Percentiles rank a stretch among this genome's conserved stretches.
These are phyloP conservation scores for Lepidium aucheri DNA, from an alignment of 345 rosid species.

Conservation along the genomic window DNA sequence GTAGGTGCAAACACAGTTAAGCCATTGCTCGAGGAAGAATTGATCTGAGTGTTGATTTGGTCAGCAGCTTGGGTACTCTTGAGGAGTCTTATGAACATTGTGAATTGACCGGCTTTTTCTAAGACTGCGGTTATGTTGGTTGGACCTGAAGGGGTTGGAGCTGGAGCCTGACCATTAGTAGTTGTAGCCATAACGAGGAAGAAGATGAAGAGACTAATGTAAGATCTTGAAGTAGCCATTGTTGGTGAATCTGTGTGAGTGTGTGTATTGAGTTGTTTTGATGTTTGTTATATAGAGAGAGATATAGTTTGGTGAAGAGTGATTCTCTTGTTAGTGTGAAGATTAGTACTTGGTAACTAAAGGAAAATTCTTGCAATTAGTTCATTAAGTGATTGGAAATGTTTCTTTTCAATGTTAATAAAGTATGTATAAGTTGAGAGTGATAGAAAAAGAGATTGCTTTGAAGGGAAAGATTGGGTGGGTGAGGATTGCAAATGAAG, in stretches of 20 bases:
- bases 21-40: constrained; percentile 58
- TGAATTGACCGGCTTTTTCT: constrained; percentile 76
- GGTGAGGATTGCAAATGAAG: constrained; percentile 25
- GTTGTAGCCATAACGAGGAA: constrained; percentile 15
- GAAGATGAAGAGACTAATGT: constrained; percentile 22
- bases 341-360: constrained; percentile 21
- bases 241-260: constrained; percentile 9
- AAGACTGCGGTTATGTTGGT: constrained; percentile 64
- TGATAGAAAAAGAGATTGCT: constrained; percentile 17
- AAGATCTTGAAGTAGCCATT: constrained; percentile 24
- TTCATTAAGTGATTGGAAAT: not conserved
- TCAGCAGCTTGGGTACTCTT: constrained; percentile 53
- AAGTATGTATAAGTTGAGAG: constrained; percentile 2
- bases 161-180: constrained; percentile 37
- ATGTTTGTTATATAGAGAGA: constrained; percentile 19
- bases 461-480: constrained; percentile 25
- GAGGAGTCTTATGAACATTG: constrained; percentile 51
- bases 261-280: constrained; percentile 12
- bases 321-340: constrained; percentile 14
- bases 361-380: not conserved
- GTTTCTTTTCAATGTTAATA: constrained; percentile 1
- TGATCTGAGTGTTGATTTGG: constrained; percentile 73
- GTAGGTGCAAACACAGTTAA: constrained; percentile 76
- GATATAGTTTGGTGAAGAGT: constrained; percentile 22
- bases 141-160: constrained; percentile 48